Evolutionary conservation across 371 early-diverging fungal genomes (phyloP), one percentile per base, ranked within the genome.

Genomic region (Haplosporangium sp.): DNA sequence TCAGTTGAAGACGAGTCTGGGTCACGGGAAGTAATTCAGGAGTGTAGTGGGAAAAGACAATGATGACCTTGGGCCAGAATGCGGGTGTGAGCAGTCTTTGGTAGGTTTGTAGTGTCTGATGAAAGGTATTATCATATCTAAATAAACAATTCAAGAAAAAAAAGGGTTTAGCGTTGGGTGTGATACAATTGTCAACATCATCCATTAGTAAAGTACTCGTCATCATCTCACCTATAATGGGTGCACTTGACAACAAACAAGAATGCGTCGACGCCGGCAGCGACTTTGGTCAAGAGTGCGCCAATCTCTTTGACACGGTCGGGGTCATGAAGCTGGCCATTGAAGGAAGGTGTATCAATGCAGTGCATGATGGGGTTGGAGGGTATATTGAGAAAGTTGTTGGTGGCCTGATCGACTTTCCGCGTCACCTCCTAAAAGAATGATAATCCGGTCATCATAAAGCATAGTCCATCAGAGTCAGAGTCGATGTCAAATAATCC

Each of bases 201-300:
- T 46, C 16, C 13, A 20, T 46, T 20, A 3, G 46, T 59, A 20
- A 10, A 36, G n/a, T 9, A 59, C 2, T 6, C 43, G 18, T 36
- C 38, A 36, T 57, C 9, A 10, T 14, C 64, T 59, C 62, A 76
- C 81, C 81, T 57, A 41, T 81, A 81, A 16, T 57, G 81, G 36
- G 81, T 81, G 56, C 73, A 74, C 57, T 81, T 81, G 59, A 75
- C 76, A n/a, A 75, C 81, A 55, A 81, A 72, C 5, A 81, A 60
- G 38, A 81, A 81, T 1, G 81, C 81, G 43, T 81, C 81, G 10
- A 76, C 81, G 3, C 81, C 81, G 0, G 45, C 73, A 11, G 69
- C 69, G 16, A 74, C 68, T 21, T 55, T 63, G 4, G 59, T 62
- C 54, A 81, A 43, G 2, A 81, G 57, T 1, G 64, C 46, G 0